Base-by-base conservation (phyloP, 177 flowering plant genomes). In the Tripterygium wilfordii region DNA sequence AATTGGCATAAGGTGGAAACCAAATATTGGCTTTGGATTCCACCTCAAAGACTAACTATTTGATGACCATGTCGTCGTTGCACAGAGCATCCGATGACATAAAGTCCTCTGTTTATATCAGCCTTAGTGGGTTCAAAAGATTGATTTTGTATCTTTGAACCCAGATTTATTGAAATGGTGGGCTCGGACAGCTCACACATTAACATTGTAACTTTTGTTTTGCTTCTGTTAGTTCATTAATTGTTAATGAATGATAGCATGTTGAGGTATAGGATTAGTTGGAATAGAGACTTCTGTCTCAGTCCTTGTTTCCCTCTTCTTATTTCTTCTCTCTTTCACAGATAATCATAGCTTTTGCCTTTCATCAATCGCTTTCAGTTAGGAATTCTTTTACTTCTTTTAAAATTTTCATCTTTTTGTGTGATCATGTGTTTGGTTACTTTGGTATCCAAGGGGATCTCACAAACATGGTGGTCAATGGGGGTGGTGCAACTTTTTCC, bases 91-190 rank as follows among this genome's bases (percentile, higher is more conserved):
- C 76, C 64, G 13, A 51, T 26, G 69, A 63, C 73, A 60, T 42
- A 21, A 14, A 10, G 5, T 33, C 24, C 40, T 52, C 42, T 62
- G 62, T 66, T 44, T 30, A 53, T 62, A 60, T 49, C 51, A 12
- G 58, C 14, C n/a, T 21, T 24, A 23, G 21, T 20, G 41, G 73
- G 68, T 65, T 71, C 66, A 61, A 40, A 56, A 63, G 82, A 69
- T 66, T 49, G 49, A 33, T 79, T 79, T 79, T 76, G 42, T 67
- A 44, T 66, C 74, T 67, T 62, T 66, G 62, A 55, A 61, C 65
- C 69, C 41, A 46, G 44, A 37, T 54, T 59, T 42, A 62, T 55
- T 59, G 30, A 53, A 56, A 44, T 29, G 53, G 42, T 40, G 24
- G 47, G 72, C 74, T 60, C 24, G 67, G 82, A 63, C 63, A 46